A percentile compares a stretch with the other conserved stretches of the same genome.
Conservation (phyloP, 129 eudicot genomes). For the Flaveria linearis region DNA sequence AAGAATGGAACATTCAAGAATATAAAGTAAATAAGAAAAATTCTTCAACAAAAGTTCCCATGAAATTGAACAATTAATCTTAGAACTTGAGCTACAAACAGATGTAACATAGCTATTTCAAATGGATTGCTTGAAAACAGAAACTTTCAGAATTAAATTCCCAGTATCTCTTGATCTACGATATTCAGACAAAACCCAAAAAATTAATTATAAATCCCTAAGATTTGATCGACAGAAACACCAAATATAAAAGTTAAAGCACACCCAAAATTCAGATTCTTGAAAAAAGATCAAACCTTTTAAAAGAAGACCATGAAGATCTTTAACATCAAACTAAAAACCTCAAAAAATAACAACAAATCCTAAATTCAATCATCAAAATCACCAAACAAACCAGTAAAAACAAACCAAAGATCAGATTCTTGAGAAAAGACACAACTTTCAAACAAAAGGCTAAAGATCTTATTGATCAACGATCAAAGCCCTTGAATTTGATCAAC, state of each 20-base stretch:
- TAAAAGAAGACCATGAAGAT: background rate
- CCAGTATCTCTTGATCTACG: slow-evolving; percentile 12
- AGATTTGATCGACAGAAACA: background rate
- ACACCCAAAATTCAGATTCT: slow-evolving; percentile 5
- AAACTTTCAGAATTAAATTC: background rate
- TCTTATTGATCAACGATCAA: background rate
- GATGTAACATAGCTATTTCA: background rate
- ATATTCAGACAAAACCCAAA: background rate
- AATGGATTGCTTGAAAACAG: background rate
- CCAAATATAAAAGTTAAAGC: background rate
- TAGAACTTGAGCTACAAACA: slow-evolving; percentile 18
- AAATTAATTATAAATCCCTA: background rate
- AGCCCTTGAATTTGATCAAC: background rate
- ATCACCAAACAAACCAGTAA: background rate
- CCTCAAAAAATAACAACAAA: background rate
- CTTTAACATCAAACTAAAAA: slow-evolving; percentile 12
- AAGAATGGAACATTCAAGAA: background rate
- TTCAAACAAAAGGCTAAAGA: background rate
- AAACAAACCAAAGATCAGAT: slow-evolving; percentile 13
- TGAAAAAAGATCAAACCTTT: background rate
- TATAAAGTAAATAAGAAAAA: background rate
- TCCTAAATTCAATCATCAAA: background rate
- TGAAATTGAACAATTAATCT: background rate
- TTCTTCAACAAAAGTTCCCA: background rate
- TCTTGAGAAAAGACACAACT: background rate